Conservation (phyloP, 768 basidiomycete species). For the Serendipita sp. region DNA sequence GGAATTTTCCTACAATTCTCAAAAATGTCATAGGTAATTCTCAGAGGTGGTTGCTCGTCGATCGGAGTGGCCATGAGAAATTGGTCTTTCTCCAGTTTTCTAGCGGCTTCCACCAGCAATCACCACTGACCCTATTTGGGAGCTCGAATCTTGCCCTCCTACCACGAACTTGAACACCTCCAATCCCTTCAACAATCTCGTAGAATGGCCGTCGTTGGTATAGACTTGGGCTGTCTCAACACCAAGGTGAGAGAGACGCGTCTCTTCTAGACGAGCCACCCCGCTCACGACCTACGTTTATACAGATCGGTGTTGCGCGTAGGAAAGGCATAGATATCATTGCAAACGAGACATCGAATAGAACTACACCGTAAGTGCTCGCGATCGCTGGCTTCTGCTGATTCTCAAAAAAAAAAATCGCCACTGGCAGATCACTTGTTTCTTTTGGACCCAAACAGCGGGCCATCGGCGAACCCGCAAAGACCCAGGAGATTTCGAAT, state of each 20-base stretch:
- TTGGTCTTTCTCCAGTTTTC: no score
- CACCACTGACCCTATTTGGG: no score
- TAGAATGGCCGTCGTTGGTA: constrained; percentile 80
- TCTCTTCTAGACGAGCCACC: constrained; percentile 2
- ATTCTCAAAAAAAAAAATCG: neutral
- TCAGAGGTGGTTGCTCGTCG: no score
- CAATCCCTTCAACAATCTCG: neutral
- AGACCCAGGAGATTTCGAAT: constrained; percentile 95
- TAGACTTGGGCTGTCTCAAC: constrained; percentile 83
- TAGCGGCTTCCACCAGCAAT: no score
- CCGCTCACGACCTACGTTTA: constrained; percentile 11
- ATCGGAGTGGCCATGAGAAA: no score
- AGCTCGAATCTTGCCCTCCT: no score
- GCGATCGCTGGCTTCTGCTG: constrained; percentile 1
- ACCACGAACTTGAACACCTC: neutral
- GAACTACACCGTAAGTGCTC: constrained; percentile 77
- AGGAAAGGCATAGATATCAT: constrained; percentile 98
- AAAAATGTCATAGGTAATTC: no score
- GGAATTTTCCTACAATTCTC: no score
- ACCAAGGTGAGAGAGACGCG: constrained; percentile 46
- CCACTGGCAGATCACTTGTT: constrained; percentile 59
- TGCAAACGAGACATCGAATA: constrained; percentile 94
- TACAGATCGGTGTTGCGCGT: constrained; percentile 84
- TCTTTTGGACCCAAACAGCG: constrained; percentile 89
- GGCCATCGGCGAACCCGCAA: constrained; percentile 84